Percentiles rank a stretch among this genome's conserved stretches.
Evolutionary conservation across 2,329 filamentous ascomycete species (phyloP).

Genomic region (Ascochyta clinopodiicola): DNA sequence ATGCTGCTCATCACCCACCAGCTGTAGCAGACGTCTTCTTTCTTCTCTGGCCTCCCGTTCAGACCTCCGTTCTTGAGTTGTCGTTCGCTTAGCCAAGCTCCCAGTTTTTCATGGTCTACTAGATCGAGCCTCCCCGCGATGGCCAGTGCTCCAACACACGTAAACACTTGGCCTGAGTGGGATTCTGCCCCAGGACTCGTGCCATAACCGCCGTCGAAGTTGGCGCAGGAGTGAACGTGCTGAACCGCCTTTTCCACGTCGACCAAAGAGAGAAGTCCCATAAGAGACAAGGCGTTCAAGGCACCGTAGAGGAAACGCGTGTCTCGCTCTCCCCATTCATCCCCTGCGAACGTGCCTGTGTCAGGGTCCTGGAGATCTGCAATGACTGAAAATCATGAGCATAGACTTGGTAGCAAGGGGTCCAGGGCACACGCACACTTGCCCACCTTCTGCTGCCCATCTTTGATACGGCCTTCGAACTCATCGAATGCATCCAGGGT

Average conservation of each 20-base stretch:
- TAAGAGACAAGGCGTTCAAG: constrained; percentile 85
- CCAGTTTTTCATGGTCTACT: constrained; percentile 81
- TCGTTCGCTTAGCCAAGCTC: constrained; percentile 89
- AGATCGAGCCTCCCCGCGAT: constrained; percentile 84
- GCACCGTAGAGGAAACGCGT: constrained; percentile 93
- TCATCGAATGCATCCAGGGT: constrained; percentile 84
- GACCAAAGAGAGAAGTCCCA: constrained; percentile 74
- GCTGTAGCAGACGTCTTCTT: constrained; percentile 96
- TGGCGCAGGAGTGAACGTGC: constrained; percentile 82
- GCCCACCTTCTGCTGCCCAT: constrained; percentile 74
- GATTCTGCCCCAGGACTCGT: constrained; percentile 89
- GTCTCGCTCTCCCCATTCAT: constrained; percentile 96
- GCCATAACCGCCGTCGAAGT: constrained; percentile 94
- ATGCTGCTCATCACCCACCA: constrained; percentile 98
- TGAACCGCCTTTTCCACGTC: constrained; percentile 81
- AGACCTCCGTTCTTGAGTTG: constrained; percentile 87
- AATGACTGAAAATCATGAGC: constrained; percentile 65
- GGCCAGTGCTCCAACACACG: constrained; percentile 84
- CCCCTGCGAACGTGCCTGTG: constrained; percentile 88
- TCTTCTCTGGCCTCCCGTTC: constrained; percentile 93
- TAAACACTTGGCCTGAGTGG: constrained; percentile 94
- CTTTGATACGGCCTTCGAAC: constrained; percentile 72
- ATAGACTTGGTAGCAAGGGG: constrained; percentile 10
- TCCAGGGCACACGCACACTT: constrained; percentile 68
- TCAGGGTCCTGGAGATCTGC: constrained; percentile 79